These are phyloP conservation scores for Microthyrium microscopicum DNA, from an alignment of 2,329 filamentous ascomycete species.

Conservation along the genomic window DNA sequence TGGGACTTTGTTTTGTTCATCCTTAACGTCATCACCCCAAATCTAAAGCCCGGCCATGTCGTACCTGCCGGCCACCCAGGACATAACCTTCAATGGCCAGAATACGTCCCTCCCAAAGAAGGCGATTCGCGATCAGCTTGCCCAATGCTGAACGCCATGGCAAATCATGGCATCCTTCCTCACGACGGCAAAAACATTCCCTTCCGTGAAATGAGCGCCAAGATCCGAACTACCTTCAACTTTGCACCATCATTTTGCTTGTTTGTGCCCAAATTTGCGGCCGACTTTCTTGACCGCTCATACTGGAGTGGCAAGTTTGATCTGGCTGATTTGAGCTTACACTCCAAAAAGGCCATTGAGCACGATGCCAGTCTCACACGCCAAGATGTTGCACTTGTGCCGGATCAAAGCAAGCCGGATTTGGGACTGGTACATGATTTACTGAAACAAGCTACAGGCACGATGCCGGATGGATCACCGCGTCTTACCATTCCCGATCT, in stretches of 20 bases:
- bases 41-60: constrained; percentile 20
- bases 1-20: constrained; percentile 24
- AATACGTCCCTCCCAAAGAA: constrained; percentile 20
- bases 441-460: constrained; percentile 20
- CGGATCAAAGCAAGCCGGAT: constrained; percentile 12
- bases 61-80: constrained; percentile 20
- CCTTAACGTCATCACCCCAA: constrained; percentile 21
- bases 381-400: constrained; percentile 13
- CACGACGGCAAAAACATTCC: constrained; percentile 18
- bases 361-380: constrained; percentile 20
- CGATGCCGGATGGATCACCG: constrained; percentile 16
- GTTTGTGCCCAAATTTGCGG: constrained; percentile 13
- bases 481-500: constrained; percentile 22
- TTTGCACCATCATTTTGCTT: constrained; percentile 15
- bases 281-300: constrained; percentile 9
- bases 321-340: constrained; percentile 16
- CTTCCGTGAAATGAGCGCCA: constrained; percentile 14
- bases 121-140: constrained; percentile 13
- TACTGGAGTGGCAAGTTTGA: constrained; percentile 8
- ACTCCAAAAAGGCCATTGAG: constrained; percentile 18
- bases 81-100: constrained; percentile 20
- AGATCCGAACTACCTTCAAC: constrained; percentile 15
- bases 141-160: constrained; percentile 18
- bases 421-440: constrained; percentile 15
- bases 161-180: constrained; percentile 19